Evolutionary conservation across 805 yeast species (phyloP), one percentile per base, ranked within the genome.

Genomic region (Yamadazyma paraphyllophila): DNA sequence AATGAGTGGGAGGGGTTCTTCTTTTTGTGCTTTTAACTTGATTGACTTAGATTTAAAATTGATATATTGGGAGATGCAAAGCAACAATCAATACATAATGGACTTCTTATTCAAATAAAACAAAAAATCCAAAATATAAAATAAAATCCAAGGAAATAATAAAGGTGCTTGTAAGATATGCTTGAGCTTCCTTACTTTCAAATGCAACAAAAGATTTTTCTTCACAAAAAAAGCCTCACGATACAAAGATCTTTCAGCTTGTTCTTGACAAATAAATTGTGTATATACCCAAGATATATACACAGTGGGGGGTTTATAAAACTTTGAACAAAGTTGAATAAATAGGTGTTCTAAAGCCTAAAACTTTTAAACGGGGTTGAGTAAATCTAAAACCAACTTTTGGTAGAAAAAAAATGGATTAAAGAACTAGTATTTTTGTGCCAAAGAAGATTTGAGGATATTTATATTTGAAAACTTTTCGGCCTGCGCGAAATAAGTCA

Each of bases 401-500:
- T 41, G 24, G 24, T 20, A 6, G 6, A 20, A 20, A 25, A 42
- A 42, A 29, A 25, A 42, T 11, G 30, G 40, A 37, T 26, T 37
- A 26, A 37, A 42, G 34, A 42, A 29, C 38, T 33, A 34, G 26
- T 26, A 36, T 16, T 34, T 41, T 36, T 14, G 10, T 35, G 6
- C 27, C 13, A 12, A 14, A 34, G 39, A 34, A 36, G 24, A 16
- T 17, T 42, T 34, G 38, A 20, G 45, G 45, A 34, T 42, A 42
- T 42, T 42, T 42, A 42, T 42, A 42, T 42, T 42, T 29, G 25
- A 31, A 32, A 24, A 32, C 29, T 40, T 31, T 37, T 37, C 40
- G 40, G 40, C 14, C 40, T 37, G 40, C 40, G 40, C 40, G 35
- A 40, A 35, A 31, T 30, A 40, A 40, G 43, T 40, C 43, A 40